A percentile compares a stretch with the other conserved stretches of the same genome.
These are phyloP conservation scores for Juglanconis juglandina DNA, from an alignment of 2,329 filamentous ascomycete species.

Conservation along the genomic window DNA sequence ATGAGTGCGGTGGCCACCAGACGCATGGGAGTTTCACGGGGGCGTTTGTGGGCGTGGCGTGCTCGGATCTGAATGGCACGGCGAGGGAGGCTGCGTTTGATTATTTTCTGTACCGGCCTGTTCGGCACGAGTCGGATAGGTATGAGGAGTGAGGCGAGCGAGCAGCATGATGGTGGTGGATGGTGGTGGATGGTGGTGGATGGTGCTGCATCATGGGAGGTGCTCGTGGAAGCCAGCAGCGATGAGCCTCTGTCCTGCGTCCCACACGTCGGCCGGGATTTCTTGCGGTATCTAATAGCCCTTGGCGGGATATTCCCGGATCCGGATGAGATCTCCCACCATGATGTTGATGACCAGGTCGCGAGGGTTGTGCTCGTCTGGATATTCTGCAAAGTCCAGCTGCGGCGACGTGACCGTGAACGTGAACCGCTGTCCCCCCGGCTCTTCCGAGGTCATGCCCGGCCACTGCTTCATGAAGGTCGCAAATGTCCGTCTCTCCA, in stretches of 20 bases:
- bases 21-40: slow-evolving; percentile 62
- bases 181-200: background rate
- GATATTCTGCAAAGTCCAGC: slow-evolving; percentile 38
- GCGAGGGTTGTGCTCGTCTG: slow-evolving; percentile 37
- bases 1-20: slow-evolving; percentile 62
- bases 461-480: slow-evolving; percentile 47
- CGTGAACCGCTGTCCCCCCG: slow-evolving; percentile 13
- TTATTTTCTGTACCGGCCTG: slow-evolving; percentile 49
- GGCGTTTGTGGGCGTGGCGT: slow-evolving; percentile 55
- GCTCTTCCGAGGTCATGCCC: slow-evolving; percentile 17
- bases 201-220: slow-evolving; percentile 29
- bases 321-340: slow-evolving; percentile 42
- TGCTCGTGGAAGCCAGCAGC: slow-evolving; percentile 36
- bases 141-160: slow-evolving; percentile 34
- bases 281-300: slow-evolving; percentile 43
- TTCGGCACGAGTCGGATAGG: slow-evolving; percentile 43
- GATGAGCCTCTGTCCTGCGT: slow-evolving; percentile 38
- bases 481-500: slow-evolving; percentile 44
- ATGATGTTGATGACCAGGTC: slow-evolving; percentile 42
- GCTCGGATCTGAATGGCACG: slow-evolving; percentile 53
- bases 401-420: slow-evolving; percentile 41
- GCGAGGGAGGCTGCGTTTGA: slow-evolving; percentile 46
- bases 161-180: too few species aligned
- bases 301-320: slow-evolving; percentile 39
- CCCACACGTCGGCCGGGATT: slow-evolving; percentile 40